phyloP scores from a whole-genome alignment of 352 stramenopile genomes.

The Pythium myriotylum region DNA sequence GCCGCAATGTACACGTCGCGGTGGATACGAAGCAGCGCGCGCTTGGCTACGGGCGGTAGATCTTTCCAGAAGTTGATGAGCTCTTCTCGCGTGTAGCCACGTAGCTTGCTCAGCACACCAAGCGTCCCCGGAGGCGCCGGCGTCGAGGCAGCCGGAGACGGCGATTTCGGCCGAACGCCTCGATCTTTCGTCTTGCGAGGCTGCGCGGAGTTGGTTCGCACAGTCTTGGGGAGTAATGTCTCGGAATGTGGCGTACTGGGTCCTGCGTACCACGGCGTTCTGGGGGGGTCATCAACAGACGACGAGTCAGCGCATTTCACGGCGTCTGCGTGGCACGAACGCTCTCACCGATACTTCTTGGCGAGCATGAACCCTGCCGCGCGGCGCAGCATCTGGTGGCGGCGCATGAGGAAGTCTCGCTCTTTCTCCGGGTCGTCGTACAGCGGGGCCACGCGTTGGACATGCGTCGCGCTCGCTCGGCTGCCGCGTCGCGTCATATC shows the following conservation, averaged over 20 bases:
- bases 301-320: neutral
- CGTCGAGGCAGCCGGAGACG: neutral
- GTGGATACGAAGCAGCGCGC: constrained; percentile 68
- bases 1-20: constrained; percentile 69
- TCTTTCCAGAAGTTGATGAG: constrained; percentile 86
- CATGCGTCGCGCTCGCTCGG: constrained; percentile 51
- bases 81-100: constrained; percentile 68
- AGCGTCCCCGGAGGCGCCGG: constrained; percentile 29
- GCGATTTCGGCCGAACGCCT: constrained; percentile 1
- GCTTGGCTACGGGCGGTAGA: constrained; percentile 62
- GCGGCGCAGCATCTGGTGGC: constrained; percentile 60
- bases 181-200: constrained; percentile 3
- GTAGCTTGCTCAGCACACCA: constrained; percentile 32
- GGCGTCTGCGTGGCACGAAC: neutral
- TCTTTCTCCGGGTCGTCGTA: constrained; percentile 35
- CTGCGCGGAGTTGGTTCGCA: constrained; percentile 1
- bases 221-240: constrained; percentile 13
- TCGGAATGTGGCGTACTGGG: constrained; percentile 13
- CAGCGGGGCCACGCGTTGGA: constrained; percentile 36
- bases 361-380: constrained; percentile 74
- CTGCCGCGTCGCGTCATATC: constrained; percentile 57
- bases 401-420: constrained; percentile 55
- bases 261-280: constrained; percentile 22
- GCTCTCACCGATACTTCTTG: constrained; percentile 64
- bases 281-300: constrained; percentile 1